Evolutionary conservation across 1,284 basidiomycete genomes (phyloP).

Genomic region (Tausonia pullulans): DNA sequence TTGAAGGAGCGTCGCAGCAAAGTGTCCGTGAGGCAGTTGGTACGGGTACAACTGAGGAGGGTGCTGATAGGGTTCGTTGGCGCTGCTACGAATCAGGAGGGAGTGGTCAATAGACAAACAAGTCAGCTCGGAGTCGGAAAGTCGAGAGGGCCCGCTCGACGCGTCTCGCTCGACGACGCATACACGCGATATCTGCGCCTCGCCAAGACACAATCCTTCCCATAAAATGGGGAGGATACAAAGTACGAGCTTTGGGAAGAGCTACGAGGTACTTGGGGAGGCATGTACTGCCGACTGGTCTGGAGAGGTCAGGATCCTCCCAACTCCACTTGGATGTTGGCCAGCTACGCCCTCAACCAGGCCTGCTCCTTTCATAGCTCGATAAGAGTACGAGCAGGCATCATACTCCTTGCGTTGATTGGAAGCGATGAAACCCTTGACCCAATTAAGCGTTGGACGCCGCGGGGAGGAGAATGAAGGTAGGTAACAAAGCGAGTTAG

Average conservation of each 20-base stretch:
- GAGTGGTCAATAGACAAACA: not conserved
- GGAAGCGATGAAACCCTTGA: too few relatives aligned
- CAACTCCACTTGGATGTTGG: slow-evolving; percentile 14
- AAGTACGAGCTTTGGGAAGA: slow-evolving; percentile 15
- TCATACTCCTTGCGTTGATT: too few relatives aligned
- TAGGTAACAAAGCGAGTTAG: too few relatives aligned
- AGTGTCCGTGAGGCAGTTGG: not conserved
- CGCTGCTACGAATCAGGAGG: not conserved
- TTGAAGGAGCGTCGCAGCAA: slow-evolving; percentile 1
- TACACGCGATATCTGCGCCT: not conserved
- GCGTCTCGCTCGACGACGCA: not conserved
- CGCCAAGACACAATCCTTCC: not conserved
- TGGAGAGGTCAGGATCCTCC: not conserved
- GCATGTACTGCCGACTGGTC: not conserved
- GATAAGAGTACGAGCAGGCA: too few relatives aligned
- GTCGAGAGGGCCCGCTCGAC: not conserved
- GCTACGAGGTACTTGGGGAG: not conserved
- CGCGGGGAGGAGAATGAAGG: too few relatives aligned
- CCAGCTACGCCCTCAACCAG: not conserved
- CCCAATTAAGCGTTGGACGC: too few relatives aligned
- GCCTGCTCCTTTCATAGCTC: not conserved
- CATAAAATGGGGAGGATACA: slow-evolving; percentile 20
- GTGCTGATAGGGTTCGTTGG: not conserved
- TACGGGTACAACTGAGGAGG: slow-evolving; percentile 2
- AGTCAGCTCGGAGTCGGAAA: not conserved